Evolutionary conservation across 345 rosid genomes (phyloP).

Genomic region (Geranium brycei): DNA sequence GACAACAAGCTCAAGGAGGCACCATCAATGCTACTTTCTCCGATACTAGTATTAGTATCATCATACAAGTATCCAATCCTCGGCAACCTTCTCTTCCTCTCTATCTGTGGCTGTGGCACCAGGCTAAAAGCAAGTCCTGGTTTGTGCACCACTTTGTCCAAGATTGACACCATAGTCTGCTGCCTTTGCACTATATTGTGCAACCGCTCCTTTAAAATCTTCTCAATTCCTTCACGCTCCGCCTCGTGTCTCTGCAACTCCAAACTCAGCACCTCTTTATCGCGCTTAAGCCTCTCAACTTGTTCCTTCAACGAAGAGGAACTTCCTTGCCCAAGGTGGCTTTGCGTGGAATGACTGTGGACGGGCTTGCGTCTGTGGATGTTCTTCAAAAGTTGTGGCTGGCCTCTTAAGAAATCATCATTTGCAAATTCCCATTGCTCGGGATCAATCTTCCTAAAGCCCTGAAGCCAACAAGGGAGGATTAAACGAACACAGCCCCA

Average conservation of each 20-base stretch:
- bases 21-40: slow-evolving; percentile 26
- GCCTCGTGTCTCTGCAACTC: slow-evolving; percentile 49
- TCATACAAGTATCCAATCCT: slow-evolving; percentile 32
- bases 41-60: slow-evolving; percentile 4
- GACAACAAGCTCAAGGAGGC: slow-evolving; percentile 17
- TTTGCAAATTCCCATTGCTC: slow-evolving; percentile 94
- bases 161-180: slow-evolving; percentile 34
- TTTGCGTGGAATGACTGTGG: slow-evolving; percentile 73
- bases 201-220: slow-evolving; percentile 45
- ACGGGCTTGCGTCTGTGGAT: slow-evolving; percentile 86
- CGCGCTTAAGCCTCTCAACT: slow-evolving; percentile 41
- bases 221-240: slow-evolving; percentile 41
- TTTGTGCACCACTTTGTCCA: slow-evolving; percentile 44
- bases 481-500: too few species aligned
- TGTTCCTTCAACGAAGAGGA: slow-evolving; percentile 37
- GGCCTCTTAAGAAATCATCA: slow-evolving; percentile 70
- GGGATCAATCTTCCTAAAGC: slow-evolving; percentile 70
- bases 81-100: slow-evolving; percentile 58
- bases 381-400: slow-evolving; percentile 64
- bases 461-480: slow-evolving; percentile 28
- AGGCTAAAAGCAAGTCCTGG: slow-evolving; percentile 53
- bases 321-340: slow-evolving; percentile 37
- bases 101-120: slow-evolving; percentile 33
- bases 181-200: slow-evolving; percentile 52
- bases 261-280: slow-evolving; percentile 37